phyloP scores from a whole-genome alignment of 2,329 filamentous ascomycete species.

The Monosporascus sp. region DNA sequence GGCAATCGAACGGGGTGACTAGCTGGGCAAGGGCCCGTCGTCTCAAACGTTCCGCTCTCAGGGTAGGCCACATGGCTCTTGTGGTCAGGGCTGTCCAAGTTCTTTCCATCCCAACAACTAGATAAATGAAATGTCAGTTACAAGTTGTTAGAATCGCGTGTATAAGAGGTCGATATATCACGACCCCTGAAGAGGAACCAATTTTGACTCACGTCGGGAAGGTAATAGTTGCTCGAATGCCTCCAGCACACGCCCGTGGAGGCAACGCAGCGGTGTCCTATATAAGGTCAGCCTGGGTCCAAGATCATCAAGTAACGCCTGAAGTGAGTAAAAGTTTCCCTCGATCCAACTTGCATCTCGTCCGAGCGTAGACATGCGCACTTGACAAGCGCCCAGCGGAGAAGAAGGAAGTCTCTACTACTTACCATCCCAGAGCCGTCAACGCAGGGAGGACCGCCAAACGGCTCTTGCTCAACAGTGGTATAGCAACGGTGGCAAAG shows the following conservation, averaged over 20 bases:
- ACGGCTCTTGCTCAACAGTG: constrained; percentile 16
- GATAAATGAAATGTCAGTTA: not conserved
- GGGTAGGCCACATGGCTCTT: constrained; percentile 20
- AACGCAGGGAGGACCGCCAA: constrained; percentile 19
- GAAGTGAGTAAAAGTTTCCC: too few relatives aligned
- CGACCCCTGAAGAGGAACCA: not conserved
- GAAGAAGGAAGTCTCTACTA: not conserved
- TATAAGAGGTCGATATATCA: not conserved
- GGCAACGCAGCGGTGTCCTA: constrained; percentile 13
- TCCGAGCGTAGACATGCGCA: too few relatives aligned
- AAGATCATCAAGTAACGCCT: too few relatives aligned
- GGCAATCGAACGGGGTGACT: constrained; percentile 21
- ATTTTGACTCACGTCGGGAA: constrained; percentile 15
- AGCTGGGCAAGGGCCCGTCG: constrained; percentile 13
- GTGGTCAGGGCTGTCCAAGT: constrained; percentile 24
- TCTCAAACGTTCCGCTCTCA: constrained; percentile 13
- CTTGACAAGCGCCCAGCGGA: not conserved
- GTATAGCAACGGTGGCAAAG: constrained; percentile 20
- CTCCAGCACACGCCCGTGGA: constrained; percentile 11
- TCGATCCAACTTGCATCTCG: too few relatives aligned
- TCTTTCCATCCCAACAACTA: constrained; percentile 23
- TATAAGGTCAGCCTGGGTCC: too few relatives aligned
- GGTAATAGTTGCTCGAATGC: constrained; percentile 17
- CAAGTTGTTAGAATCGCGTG: too few relatives aligned
- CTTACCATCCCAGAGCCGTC: constrained; percentile 10